These are phyloP conservation scores for Scheffersomyces coipomensis DNA, from an alignment of 805 yeast species.

Conservation along the genomic window DNA sequence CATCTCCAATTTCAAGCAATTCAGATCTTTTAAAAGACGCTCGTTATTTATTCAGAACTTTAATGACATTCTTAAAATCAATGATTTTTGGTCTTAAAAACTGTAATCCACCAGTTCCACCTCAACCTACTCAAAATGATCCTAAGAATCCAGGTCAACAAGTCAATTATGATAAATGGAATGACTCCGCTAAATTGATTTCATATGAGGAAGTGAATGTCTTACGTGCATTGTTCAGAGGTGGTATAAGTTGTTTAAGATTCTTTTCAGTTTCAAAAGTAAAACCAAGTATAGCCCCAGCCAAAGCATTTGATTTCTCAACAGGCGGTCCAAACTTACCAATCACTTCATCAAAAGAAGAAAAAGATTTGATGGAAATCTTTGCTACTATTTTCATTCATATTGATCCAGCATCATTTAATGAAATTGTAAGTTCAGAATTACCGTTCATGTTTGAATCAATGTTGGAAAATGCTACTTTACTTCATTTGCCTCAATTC, in stretches of 20 bases:
- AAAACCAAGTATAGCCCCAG: slow-evolving; percentile 21
- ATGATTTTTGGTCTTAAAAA: slow-evolving; percentile 85
- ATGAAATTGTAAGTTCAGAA: slow-evolving; percentile 84
- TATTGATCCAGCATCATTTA: slow-evolving; percentile 92
- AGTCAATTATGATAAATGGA: slow-evolving; percentile 61
- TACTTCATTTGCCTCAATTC: slow-evolving; percentile 89
- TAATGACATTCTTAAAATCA: slow-evolving; percentile 87
- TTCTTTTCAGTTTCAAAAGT: slow-evolving; percentile 68
- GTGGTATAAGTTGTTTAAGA: slow-evolving; percentile 76
- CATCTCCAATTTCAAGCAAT: slow-evolving; percentile 46
- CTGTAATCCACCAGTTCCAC: slow-evolving; percentile 75
- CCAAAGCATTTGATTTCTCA: slow-evolving; percentile 53
- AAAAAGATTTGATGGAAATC: slow-evolving; percentile 92
- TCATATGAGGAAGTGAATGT: slow-evolving; percentile 80
- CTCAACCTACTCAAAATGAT: slow-evolving; percentile 39
- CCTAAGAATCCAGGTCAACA: slow-evolving; percentile 45
- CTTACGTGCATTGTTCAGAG: slow-evolving; percentile 73
- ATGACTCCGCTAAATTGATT: slow-evolving; percentile 80
- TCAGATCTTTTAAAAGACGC: slow-evolving; percentile 84
- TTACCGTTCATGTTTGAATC: slow-evolving; percentile 73
- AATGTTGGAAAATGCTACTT: slow-evolving; percentile 78
- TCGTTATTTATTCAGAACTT: slow-evolving; percentile 78
- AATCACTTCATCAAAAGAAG: slow-evolving; percentile 85
- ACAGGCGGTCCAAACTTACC: slow-evolving; percentile 81
- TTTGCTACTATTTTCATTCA: slow-evolving; percentile 92